Evolutionary conservation across 305 asterid genomes (phyloP).

Genomic region (Fraxinus nigra): DNA sequence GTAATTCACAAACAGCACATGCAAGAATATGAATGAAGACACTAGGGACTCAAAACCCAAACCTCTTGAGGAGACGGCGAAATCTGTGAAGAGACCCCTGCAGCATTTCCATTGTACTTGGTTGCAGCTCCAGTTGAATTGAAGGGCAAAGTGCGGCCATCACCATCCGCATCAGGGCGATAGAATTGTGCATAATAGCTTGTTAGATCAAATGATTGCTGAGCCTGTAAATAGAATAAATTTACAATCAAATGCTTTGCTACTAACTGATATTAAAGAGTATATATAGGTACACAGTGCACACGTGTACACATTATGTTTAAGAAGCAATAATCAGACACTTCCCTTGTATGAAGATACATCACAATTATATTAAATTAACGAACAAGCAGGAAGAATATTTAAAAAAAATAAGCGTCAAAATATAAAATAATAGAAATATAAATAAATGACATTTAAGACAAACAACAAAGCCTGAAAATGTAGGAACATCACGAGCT

Average conservation of each 20-base stretch:
- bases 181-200: conserved; percentile 73
- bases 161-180: conserved; percentile 65
- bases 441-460: conserved; percentile 17
- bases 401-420: conserved; percentile 7
- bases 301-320: conserved; percentile 1
- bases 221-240: conserved; percentile 52
- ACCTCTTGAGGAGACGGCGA: conserved; percentile 88
- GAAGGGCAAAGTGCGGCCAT: conserved; percentile 83
- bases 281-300: not conserved
- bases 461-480: conserved; percentile 69
- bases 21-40: not conserved
- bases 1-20: not conserved
- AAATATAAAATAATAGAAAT: conserved; percentile 15
- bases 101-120: conserved; percentile 64
- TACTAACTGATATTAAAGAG: not conserved
- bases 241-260: conserved; percentile 15
- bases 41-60: conserved; percentile 22
- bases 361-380: not conserved
- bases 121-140: conserved; percentile 58
- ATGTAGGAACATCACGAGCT: conserved; percentile 66
- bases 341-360: not conserved
- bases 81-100: conserved; percentile 63
- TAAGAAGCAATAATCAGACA: conserved; percentile 19
- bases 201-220: conserved; percentile 77
- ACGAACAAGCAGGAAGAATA: conserved; percentile 2